Evolutionary conservation across 1,284 basidiomycete genomes (phyloP).

Genomic region (Tausonia pullulans): DNA sequence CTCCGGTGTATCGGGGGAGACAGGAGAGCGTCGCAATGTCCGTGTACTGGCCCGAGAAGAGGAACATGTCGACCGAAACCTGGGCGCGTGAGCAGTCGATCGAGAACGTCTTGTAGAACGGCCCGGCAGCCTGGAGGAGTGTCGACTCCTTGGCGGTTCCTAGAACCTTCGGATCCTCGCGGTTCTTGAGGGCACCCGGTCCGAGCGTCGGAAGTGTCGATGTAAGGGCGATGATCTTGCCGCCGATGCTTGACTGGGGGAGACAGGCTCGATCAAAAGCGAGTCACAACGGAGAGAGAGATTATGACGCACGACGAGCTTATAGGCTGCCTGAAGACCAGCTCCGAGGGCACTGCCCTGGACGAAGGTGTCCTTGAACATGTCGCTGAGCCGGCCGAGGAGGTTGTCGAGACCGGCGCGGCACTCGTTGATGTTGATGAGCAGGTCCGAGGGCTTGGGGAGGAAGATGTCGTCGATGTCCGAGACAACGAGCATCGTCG

Average conservation of each 20-base stretch:
- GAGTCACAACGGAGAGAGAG: not conserved
- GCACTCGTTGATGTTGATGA: constrained; percentile 84
- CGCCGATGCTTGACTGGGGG: constrained; percentile 68
- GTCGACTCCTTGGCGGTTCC: constrained; percentile 91
- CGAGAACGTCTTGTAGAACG: constrained; percentile 98
- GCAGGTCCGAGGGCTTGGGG: constrained; percentile 88
- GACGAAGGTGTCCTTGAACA: constrained; percentile 89
- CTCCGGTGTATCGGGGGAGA: constrained; percentile 93
- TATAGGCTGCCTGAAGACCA: constrained; percentile 89
- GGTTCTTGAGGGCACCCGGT: constrained; percentile 82
- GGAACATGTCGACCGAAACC: constrained; percentile 98
- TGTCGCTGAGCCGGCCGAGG: constrained; percentile 73
- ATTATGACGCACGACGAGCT: constrained; percentile 58
- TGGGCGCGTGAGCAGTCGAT: constrained; percentile 97
- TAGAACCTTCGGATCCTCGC: constrained; percentile 92
- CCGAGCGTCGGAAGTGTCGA: constrained; percentile 80
- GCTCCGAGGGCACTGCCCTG: constrained; percentile 94
- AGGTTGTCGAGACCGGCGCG: constrained; percentile 71
- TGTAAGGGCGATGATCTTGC: constrained; percentile 86
- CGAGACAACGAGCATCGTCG: constrained; percentile 91
- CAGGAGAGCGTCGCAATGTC: constrained; percentile 92
- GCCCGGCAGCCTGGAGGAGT: constrained; percentile 73
- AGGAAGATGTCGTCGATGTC: constrained; percentile 96
- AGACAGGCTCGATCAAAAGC: not conserved
- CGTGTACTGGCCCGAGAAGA: constrained; percentile 85